Base-by-base conservation (phyloP, 1,284 basidiomycete genomes). In the Ustilago bromivora region DNA sequence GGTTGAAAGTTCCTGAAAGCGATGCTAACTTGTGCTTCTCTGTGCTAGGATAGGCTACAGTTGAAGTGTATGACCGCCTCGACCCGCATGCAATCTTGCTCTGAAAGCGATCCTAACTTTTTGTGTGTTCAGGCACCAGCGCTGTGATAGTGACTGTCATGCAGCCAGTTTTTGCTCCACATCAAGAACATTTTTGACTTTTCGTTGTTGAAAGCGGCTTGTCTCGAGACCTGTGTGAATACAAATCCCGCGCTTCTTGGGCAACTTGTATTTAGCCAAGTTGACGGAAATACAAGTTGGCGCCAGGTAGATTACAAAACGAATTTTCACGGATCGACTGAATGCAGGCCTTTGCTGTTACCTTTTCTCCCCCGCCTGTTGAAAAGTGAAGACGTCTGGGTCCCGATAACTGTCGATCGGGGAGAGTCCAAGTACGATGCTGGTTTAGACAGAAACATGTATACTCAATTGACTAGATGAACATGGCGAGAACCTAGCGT, bases 1-100 rank as follows among this genome's bases (percentile, higher is more conserved):
- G 40, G 40, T 57, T 57, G 56, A 57, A 57, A 57, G 56, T 35
- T 54, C 53, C 13, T 4, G 49, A 32, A 32, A 51, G 49, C 49
- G 49, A 51, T 13, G 31, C 23, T 46, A 46, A 15, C 23, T 28
- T 28, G 23, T 28, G 43, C 43, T 46, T 6, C 19, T n/a, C 15
- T 46, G 43, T 46, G 43, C 43, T n/a, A 15, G 43, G 43, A 17
- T 36, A n/a, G 43, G 43, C 43, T 36, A n/a, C 34, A 11, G 15
- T 51, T 51, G 49, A 46, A 28, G 46, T 23, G 10, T 53, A 34
- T 34, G 34, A 31, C 54, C 54, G 19, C 28, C 41, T 34, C 35
- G 54, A 28, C 54, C 54, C 54, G 54, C 54, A 38, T 41, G 35
- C 36, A 40, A n/a, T 8, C 19, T 7, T 15, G n/a, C 38, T 40